Base-by-base conservation (phyloP, 768 basidiomycete genomes). In the Multifurca ochricompacta region DNA sequence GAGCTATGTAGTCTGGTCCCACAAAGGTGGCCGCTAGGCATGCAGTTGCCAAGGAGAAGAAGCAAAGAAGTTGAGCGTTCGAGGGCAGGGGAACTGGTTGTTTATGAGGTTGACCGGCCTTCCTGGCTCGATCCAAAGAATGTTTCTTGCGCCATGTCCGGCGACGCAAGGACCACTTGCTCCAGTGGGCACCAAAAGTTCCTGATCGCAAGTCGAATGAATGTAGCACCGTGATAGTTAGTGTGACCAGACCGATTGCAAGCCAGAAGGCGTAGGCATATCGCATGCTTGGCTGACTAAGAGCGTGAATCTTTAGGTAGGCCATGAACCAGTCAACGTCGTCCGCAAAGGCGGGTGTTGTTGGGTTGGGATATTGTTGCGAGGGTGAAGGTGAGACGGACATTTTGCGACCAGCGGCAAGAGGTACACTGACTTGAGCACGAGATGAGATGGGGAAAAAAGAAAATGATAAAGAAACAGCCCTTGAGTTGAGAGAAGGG, bases 1-100 rank as follows among this genome's bases (percentile, higher is more conserved):
- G 82, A 0, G 73, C 71, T 55, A 89, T 73, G 64, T 88, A 87
- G 66, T 90, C 88, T 4, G 80, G 77, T 14, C 85, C 85, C 14
- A 80, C 66, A 58, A 84, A 78, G 3, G 73, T 72, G 35, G 83
- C 68, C 3, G 74, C 65, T 14, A 80, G 58, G 4, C 76, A 69
- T 16, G 71, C 66, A 40, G 72, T 61, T 25, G 74, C 63, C 30
- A 89, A 64, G 23, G 77, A 59, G 43, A 66, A 49, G 37, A 85
- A 63, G 2, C 71, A 70, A 48, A 85, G 69, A 16, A 87, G 68
- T 60, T 85, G 80, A 0, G 79, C 77, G 62, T 88, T 82, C 45
- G 84, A 78, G 2, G 85, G 83, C 3, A 84, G 65, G 6, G 77
- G 70, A 16, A 64, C 46, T 4, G 77, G 74, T 49, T 78, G 75